Percentiles rank a stretch among this genome's conserved stretches.
These are phyloP conservation scores for Conoideocrella luteorostrata DNA, from an alignment of 2,329 filamentous ascomycete genomes.

Conservation along the genomic window DNA sequence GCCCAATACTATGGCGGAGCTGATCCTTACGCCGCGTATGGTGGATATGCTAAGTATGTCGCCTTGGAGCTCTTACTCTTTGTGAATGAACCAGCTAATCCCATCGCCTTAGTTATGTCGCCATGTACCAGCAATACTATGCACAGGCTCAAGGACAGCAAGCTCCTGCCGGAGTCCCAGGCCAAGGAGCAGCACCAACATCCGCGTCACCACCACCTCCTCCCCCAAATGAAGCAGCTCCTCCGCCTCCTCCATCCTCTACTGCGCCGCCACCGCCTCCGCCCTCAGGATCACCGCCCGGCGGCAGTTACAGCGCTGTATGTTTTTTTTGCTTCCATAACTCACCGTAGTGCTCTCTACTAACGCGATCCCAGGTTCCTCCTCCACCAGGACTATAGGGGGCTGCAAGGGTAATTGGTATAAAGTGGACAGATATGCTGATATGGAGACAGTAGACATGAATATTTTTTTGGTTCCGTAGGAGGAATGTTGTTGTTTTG, in stretches of 20 bases:
- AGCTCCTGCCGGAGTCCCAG: conserved; percentile 30
- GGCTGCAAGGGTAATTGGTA: conserved; percentile 4
- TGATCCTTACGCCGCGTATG: conserved; percentile 87
- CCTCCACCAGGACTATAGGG: conserved; percentile 48
- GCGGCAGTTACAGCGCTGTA: conserved; percentile 59
- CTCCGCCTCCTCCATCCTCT: conserved; percentile 51
- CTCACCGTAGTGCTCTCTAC: background rate
- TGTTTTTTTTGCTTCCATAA: too few species aligned
- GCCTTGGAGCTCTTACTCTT: background rate
- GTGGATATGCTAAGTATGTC: conserved; percentile 71
- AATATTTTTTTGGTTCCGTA: background rate
- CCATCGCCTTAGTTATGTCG: conserved; percentile 43
- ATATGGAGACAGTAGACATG: conserved; percentile 3
- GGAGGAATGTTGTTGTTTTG: conserved; percentile 1
- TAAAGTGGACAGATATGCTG: conserved; percentile 6
- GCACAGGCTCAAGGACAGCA: conserved; percentile 42
- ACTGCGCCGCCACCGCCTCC: conserved; percentile 45
- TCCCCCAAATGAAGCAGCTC: conserved; percentile 52
- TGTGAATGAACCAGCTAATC: conserved; percentile 15
- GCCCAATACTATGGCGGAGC: conserved; percentile 70
- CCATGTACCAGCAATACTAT: conserved; percentile 70
- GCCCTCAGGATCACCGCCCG: conserved; percentile 44
- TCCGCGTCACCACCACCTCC: conserved; percentile 53
- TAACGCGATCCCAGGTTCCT: conserved; percentile 36
- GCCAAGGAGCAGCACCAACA: conserved; percentile 38